Evolutionary conservation across 2,329 filamentous ascomycete genomes (phyloP), one percentile per base, ranked within the genome.

Genomic region (Magnaporthales sp.): DNA sequence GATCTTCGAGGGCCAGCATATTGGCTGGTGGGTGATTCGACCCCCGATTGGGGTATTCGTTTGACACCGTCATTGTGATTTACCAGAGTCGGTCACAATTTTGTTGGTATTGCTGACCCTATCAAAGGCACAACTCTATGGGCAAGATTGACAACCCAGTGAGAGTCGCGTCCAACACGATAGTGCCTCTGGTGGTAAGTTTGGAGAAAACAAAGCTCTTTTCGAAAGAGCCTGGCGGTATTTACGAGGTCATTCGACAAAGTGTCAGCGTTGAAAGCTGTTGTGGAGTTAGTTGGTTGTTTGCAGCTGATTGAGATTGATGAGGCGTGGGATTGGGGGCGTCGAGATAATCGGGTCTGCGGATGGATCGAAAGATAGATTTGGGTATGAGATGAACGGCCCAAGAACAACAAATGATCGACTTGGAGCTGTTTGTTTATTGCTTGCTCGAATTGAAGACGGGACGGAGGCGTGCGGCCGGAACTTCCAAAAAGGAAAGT

Each of bases 1-100:
- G 89, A 76, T 99, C 95, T 77, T 97, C 93, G 66, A 99, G 87
- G 66, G 88, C 85, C 79, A 89, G 73, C 56, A 76, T 79, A 65
- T 77, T 77, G 70, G 77, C 73, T 70, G 75, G 74, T 68, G 82
- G 78, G 77, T 79, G 76, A 77, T 79, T 75, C 76, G 82, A 81
- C 72, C 87, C 85, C 76, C 91, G 86, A 73, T 89, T 86, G 78
- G 89, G 85, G 74, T 88, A 80, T 74, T 94, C 92, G 77, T 89
- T 88, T 75, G 86, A 84, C 78, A 92, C 87, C 62, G 91, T 91
- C 91, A 96, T 96, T 72, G 74, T 88, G 61, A 32, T 46, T 64
- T 29, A 63, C 61, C n/a, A 22, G 30, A 24, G 2, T 38, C 3
- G 61, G 15, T 15, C 29, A 63, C 30, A 30, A 29, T 63, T 32